Evolutionary conservation across 202 grass and related monocot genomes (phyloP).

Genomic region (Musa balbisiana): DNA sequence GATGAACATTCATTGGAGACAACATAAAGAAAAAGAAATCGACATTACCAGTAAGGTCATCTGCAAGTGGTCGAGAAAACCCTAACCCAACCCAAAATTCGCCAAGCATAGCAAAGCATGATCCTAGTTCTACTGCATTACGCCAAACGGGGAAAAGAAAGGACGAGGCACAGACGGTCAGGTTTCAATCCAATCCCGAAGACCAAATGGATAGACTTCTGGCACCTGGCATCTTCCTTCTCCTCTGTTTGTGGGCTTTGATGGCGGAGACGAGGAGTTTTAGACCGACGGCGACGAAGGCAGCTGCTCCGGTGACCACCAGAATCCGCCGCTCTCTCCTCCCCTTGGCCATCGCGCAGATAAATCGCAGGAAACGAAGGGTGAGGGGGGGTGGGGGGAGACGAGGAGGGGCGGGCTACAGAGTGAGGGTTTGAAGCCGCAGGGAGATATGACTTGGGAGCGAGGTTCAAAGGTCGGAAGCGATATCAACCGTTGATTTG

Average conservation of each 20-base stretch:
- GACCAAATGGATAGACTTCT: background rate
- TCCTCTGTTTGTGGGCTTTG: conserved; percentile 41
- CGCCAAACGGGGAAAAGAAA: background rate
- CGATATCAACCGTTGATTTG: background rate
- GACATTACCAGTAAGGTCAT: too few relatives aligned
- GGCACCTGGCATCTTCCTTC: conserved; percentile 25
- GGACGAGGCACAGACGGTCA: background rate
- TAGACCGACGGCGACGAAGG: conserved; percentile 71
- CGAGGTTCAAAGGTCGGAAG: background rate
- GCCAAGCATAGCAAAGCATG: too few relatives aligned
- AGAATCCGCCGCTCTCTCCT: conserved; percentile 41
- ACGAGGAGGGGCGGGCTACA: background rate
- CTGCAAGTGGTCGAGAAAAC: too few relatives aligned
- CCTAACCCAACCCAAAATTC: background rate
- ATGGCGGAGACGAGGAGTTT: conserved; percentile 82
- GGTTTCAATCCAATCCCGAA: background rate
- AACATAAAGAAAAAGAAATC: too few relatives aligned
- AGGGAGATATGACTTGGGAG: background rate
- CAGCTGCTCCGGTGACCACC: conserved; percentile 46
- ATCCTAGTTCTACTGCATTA: background rate
- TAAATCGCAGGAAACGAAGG: background rate
- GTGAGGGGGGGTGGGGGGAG: background rate
- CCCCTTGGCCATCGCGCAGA: conserved; percentile 35
- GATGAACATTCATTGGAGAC: too few relatives aligned
- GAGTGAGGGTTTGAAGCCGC: background rate